Conservation (phyloP, 164 flowering plant genomes). For the Tetracentron sinense region DNA sequence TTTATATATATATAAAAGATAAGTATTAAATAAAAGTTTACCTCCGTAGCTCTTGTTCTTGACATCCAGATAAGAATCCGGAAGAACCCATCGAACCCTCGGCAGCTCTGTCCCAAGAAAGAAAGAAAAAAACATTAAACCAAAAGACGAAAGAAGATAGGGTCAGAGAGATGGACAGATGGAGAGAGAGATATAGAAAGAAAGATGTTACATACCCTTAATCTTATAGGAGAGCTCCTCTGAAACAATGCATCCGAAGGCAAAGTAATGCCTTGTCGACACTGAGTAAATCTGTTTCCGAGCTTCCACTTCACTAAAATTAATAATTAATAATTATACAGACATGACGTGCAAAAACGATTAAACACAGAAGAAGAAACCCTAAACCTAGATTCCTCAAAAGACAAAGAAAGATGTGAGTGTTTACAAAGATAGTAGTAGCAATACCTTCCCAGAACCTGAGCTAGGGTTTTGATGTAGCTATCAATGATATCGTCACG, state of each 20-base stretch:
- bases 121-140: neutral
- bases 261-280: conserved; percentile 38
- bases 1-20: no score
- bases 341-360: no score
- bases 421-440: neutral
- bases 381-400: neutral
- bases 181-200: no score
- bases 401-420: neutral
- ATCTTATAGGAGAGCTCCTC: conserved; percentile 38
- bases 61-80: conserved; percentile 46
- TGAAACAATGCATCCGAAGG: conserved; percentile 33
- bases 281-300: conserved; percentile 36
- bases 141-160: neutral
- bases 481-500: conserved; percentile 24
- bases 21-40: neutral
- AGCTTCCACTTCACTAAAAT: conserved; percentile 36
- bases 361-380: neutral
- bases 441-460: conserved; percentile 32
- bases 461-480: conserved; percentile 32
- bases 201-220: conserved; percentile 17
- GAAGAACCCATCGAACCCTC: conserved; percentile 43
- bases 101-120: conserved; percentile 25
- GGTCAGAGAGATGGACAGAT: neutral
- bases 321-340: neutral
- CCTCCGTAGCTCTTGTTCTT: conserved; percentile 39